Evolutionary conservation across 2,329 filamentous ascomycete species (phyloP).

Genomic region (Diaporthe citrichinensis): DNA sequence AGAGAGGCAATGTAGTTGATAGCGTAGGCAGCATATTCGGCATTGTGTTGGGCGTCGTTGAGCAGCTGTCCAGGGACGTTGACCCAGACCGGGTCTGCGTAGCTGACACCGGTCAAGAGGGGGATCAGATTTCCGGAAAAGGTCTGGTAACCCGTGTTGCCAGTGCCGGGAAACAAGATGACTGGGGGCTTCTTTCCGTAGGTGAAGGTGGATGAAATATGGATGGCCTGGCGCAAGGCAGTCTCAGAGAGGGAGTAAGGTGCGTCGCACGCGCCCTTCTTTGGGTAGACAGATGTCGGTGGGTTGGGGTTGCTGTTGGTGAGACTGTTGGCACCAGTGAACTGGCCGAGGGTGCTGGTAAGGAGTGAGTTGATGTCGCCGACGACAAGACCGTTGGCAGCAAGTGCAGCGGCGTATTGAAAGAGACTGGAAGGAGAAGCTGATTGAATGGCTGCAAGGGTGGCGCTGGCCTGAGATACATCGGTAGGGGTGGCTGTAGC

Average conservation of each 20-base stretch:
- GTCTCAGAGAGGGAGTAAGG: constrained; percentile 62
- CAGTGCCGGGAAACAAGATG: constrained; percentile 68
- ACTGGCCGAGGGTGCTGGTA: neutral
- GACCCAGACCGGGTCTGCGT: constrained; percentile 67
- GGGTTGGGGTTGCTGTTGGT: neutral
- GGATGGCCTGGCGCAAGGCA: constrained; percentile 64
- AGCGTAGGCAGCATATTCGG: constrained; percentile 70
- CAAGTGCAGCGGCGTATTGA: neutral
- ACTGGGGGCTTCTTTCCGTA: constrained; percentile 62
- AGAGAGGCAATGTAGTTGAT: constrained; percentile 65
- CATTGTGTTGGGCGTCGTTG: constrained; percentile 63
- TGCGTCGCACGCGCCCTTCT: constrained; percentile 55
- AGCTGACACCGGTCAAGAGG: constrained; percentile 57
- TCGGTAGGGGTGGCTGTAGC: neutral
- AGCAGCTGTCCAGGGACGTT: constrained; percentile 65
- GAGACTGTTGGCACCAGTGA: neutral
- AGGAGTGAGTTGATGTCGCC: neutral
- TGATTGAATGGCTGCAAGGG: neutral
- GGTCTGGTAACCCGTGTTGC: constrained; percentile 59
- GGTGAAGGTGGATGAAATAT: constrained; percentile 64
- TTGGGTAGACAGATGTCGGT: constrained; percentile 51
- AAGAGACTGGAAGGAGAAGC: neutral
- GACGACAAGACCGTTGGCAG: neutral
- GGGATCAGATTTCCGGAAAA: constrained; percentile 64
- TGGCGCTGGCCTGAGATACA: neutral